Percentiles rank a stretch among this genome's conserved stretches.
Evolutionary conservation across 1,284 basidiomycete species (phyloP).

Genomic region (Prillingera fragicola): DNA sequence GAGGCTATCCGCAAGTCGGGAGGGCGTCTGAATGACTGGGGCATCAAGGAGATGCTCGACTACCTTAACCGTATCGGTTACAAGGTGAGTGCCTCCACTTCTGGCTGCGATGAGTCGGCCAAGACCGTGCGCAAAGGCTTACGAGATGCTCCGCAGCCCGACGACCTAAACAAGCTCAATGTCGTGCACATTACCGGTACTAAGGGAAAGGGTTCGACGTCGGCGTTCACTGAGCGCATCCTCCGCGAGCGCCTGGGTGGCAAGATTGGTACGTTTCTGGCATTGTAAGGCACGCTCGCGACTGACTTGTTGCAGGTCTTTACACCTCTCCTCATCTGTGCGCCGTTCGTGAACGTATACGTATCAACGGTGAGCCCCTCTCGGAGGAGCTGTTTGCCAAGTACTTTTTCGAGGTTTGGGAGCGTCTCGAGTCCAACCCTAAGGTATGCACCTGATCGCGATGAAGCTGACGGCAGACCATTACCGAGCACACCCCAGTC

Average conservation of each 20-base stretch:
- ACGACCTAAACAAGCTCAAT: constrained; percentile 80
- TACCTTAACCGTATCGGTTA: constrained; percentile 86
- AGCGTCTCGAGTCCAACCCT: constrained; percentile 66
- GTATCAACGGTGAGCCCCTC: constrained; percentile 84
- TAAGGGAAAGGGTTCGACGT: constrained; percentile 97
- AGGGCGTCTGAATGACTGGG: constrained; percentile 61
- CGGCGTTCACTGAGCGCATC: constrained; percentile 70
- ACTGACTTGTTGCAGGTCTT: constrained; percentile 56
- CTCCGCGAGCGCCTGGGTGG: constrained; percentile 33
- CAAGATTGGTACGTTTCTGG: constrained; percentile 38
- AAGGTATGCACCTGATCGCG: constrained; percentile 50
- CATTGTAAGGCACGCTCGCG: neutral
- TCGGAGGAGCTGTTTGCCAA: constrained; percentile 81
- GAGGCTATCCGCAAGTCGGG: constrained; percentile 77
- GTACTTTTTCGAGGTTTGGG: constrained; percentile 97
- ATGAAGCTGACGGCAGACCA: constrained; percentile 19
- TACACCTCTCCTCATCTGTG: constrained; percentile 98
- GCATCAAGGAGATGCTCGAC: constrained; percentile 84
- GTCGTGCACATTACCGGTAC: constrained; percentile 97
- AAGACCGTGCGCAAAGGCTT: too few species aligned
- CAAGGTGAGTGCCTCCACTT: constrained; percentile 54
- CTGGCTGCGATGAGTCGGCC: too few species aligned
- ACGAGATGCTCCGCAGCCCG: too few species aligned
- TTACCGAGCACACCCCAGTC: constrained; percentile 56
- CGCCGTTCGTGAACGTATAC: constrained; percentile 90